Evolutionary conservation across 1,139 yeast species (phyloP).

Genomic region (Casaregolazyma lundiana): DNA sequence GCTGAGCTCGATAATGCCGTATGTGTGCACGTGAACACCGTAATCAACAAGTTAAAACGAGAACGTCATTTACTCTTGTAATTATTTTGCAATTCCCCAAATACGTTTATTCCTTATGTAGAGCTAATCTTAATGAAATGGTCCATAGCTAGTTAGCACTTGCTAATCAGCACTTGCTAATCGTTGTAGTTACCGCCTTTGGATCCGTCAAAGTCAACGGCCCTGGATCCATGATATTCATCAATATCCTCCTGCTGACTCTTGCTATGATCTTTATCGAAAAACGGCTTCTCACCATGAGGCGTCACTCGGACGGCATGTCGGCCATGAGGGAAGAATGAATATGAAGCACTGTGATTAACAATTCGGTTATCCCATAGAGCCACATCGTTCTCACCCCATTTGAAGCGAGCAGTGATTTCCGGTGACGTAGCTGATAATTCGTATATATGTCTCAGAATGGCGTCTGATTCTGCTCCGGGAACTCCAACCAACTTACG

Average conservation of each 20-base stretch:
- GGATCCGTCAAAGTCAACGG: constrained; percentile 25
- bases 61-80: too few relatives aligned
- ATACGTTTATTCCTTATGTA: too few relatives aligned
- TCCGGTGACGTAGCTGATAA: constrained; percentile 52
- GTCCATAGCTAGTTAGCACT: too few relatives aligned
- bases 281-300: constrained; percentile 45
- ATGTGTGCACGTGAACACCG: too few relatives aligned
- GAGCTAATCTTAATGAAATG: too few relatives aligned
- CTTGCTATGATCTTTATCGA: constrained; percentile 26
- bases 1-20: too few relatives aligned
- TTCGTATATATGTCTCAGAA: constrained; percentile 49
- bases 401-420: constrained; percentile 52
- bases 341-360: constrained; percentile 51
- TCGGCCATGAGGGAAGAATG: constrained; percentile 43
- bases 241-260: constrained; percentile 28
- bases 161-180: constrained; percentile 14
- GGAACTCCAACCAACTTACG: constrained; percentile 62
- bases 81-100: too few relatives aligned
- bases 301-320: constrained; percentile 69
- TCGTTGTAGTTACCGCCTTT: constrained; percentile 30
- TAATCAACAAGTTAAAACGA: too few relatives aligned
- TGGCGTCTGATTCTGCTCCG: constrained; percentile 55
- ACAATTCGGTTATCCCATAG: constrained; percentile 72
- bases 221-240: constrained; percentile 18
- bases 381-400: constrained; percentile 60